Evolutionary conservation across 2,329 filamentous ascomycete genomes (phyloP).

Genomic region (Colletotrichum neosansevieriae): DNA sequence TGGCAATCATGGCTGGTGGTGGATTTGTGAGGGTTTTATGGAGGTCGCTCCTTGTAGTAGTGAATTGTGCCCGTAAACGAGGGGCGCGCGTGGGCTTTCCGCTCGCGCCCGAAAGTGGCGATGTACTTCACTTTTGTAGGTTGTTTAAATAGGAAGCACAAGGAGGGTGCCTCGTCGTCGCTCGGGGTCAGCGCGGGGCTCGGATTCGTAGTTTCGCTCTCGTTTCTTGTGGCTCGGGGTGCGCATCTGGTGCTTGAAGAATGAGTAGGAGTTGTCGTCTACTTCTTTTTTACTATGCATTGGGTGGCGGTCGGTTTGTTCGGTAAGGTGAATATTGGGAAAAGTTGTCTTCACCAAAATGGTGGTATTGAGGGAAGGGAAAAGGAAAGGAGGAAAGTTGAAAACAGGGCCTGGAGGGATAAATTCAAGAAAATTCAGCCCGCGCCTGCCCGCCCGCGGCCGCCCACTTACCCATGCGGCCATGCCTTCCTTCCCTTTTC

Average conservation of each 20-base stretch:
- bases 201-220: conserved; percentile 62
- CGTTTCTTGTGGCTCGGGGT: conserved; percentile 62
- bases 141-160: conserved; percentile 37
- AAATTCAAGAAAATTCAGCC: conserved; percentile 40
- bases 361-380: conserved; percentile 42
- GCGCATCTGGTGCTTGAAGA: conserved; percentile 70
- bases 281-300: conserved; percentile 67
- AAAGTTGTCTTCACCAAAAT: conserved; percentile 42
- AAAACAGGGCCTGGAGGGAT: conserved; percentile 26
- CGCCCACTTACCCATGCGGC: neutral
- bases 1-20: conserved; percentile 56
- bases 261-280: conserved; percentile 58
- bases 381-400: conserved; percentile 34
- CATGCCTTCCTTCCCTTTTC: conserved; percentile 19
- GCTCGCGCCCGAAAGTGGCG: conserved; percentile 34
- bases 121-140: conserved; percentile 32
- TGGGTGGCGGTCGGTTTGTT: conserved; percentile 50
- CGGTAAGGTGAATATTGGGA: conserved; percentile 37
- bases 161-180: conserved; percentile 66
- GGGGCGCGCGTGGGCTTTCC: conserved; percentile 37
- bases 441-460: neutral
- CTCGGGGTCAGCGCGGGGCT: conserved; percentile 69
- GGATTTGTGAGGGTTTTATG: conserved; percentile 14
- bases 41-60: conserved; percentile 36
- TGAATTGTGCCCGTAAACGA: conserved; percentile 48